Conservation (phyloP, 371 early-diverging fungal genomes). For the Mucor mucedo region DNA sequence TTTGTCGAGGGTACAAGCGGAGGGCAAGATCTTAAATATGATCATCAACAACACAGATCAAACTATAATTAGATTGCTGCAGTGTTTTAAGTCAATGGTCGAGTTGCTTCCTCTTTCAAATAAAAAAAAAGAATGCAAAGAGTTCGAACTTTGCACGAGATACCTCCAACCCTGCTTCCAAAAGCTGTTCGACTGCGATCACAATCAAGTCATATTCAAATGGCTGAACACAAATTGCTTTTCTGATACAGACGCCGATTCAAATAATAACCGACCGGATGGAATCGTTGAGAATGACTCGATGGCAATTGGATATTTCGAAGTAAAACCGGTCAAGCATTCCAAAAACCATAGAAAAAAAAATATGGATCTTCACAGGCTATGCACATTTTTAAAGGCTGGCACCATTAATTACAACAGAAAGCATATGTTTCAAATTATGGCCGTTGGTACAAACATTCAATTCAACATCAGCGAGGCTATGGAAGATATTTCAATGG, state of each 20-base stretch:
- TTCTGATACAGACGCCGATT: constrained; percentile 12
- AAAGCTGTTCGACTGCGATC: constrained; percentile 12
- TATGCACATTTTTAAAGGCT: constrained; percentile 11
- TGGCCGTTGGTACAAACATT: no score
- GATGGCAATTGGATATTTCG: constrained; percentile 13
- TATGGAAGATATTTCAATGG: no score
- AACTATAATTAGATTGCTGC: constrained; percentile 10
- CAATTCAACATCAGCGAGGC: no score
- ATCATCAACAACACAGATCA: constrained; percentile 13
- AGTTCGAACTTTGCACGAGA: constrained; percentile 16
- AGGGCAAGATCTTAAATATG: constrained; percentile 6
- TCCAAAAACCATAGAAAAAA: constrained; percentile 12
- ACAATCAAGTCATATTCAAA: constrained; percentile 12
- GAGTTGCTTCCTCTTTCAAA: constrained; percentile 12
- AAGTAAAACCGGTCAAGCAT: constrained; percentile 14
- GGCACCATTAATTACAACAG: constrained; percentile 11
- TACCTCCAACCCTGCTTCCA: constrained; percentile 11
- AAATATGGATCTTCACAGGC: constrained; percentile 14
- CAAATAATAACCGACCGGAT: constrained; percentile 18
- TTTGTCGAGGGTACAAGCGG: constrained; percentile 9
- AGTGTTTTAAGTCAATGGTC: constrained; percentile 5
- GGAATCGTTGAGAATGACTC: constrained; percentile 12
- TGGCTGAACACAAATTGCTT: constrained; percentile 18
- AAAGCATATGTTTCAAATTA: constrained; percentile 19
- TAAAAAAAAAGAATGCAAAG: constrained; percentile 14